phyloP scores from a whole-genome alignment of 306 rosid genomes.

The Gastrolobium bilobum region DNA sequence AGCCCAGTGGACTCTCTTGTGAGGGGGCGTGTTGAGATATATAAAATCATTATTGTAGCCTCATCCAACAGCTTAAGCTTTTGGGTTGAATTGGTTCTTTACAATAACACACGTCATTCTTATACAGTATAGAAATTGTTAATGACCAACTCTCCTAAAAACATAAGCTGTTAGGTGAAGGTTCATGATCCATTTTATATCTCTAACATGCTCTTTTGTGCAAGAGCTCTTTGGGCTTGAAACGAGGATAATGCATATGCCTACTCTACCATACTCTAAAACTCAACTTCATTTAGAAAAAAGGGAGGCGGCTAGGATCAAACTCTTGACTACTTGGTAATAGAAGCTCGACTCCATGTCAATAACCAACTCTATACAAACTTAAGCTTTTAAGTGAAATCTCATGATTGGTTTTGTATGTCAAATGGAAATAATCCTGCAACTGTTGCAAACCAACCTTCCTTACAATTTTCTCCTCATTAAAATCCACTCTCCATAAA shows the following conservation, averaged over 20 bases:
- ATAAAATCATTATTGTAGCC: no score
- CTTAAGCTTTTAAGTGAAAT: not conserved
- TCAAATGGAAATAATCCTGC: not conserved
- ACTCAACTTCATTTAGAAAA: not conserved
- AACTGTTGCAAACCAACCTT: conserved; percentile 25
- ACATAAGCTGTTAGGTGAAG: not conserved
- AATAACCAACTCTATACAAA: not conserved
- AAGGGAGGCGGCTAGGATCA: not conserved
- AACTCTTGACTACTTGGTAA: not conserved
- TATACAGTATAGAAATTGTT: not conserved
- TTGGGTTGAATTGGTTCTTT: no score
- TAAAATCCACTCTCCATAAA: no score
- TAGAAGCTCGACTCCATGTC: not conserved
- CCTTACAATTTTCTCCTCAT: not conserved
- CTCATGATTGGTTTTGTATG: conserved; percentile 1
- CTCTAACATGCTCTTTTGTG: not conserved
- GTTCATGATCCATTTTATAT: not conserved
- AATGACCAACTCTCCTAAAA: not conserved
- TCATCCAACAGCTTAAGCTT: no score
- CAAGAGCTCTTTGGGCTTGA: not conserved
- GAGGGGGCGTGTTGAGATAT: no score
- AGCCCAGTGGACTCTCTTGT: no score
- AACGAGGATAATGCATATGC: not conserved
- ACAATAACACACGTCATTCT: no score
- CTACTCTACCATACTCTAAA: not conserved